Evolutionary conservation across 192 early-diverging fungal species (phyloP), one percentile per base, ranked within the genome.

Genomic region (Anaeromyces robustus): DNA sequence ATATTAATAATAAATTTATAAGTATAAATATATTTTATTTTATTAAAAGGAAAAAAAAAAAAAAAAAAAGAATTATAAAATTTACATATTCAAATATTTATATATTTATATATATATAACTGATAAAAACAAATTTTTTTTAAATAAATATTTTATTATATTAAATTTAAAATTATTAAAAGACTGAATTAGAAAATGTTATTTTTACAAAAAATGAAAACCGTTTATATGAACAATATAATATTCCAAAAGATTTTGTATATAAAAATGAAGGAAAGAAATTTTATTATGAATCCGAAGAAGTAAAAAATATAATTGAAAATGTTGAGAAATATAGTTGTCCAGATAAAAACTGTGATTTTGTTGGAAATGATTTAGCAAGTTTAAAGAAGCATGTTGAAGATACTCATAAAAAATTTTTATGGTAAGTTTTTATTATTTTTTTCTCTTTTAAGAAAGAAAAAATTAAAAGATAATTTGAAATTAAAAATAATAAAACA

Each of bases 271-370:
- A 90, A 34, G 87, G 89, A 77, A 85, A 95, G 30, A 87, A 85
- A 68, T 91, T 96, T 28, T 89, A 88, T 78, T 98, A 94, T 85
- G 94, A 97, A 77, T 85, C 86, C 41, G 85, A 89, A 59, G 89
- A 94, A 78, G 93, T 94, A 34, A 91, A 92, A 78, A 90, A 95
- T 43, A 91, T 93, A 32, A 88, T 90, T 16, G 87, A 91, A 86
- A 88, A 93, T 30, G 82, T 93, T 18, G 85, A 96, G 81, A 86
- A 91, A 78, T 94, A 94, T 86, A 95, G 96, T 85, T 99, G 97
- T 83, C 96, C 97, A 3, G 91, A 93, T 80, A 86, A 91, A 12
- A 87, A 85, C 9, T 99, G 97, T 85, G 89, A 90, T 30, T 84
- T 86, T 29, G 29, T 87, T 89, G 14, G 90, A 12, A 92, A 88